Base-by-base conservation (phyloP, 176 grass and related monocot genomes). In the Lolium perenne region DNA sequence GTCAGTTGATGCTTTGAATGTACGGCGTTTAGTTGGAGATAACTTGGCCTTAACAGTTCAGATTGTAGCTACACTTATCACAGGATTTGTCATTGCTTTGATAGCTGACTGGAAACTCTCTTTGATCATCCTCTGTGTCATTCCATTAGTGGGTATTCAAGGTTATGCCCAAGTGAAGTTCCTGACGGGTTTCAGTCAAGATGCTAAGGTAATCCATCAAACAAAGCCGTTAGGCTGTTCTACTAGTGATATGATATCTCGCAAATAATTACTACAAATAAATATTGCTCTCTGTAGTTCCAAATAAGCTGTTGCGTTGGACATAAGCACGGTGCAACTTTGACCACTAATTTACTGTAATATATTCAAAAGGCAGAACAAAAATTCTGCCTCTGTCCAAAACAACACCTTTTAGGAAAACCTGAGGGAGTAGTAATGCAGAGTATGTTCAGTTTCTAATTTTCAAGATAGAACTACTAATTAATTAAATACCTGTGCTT, bases 1-100 rank as follows among this genome's bases (percentile, higher is more conserved):
- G 25, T 95, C 96, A 35, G 57, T 95, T 78, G 96, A 98, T 91
- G 93, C 94, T 81, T 47, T 93, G 50, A 95, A 91, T 62, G 88
- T 98, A 51, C 92, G 93, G 22, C 71, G 93, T 72, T 86, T 95
- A 62, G 90, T 98, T 35, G 96, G 96, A 82, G 96, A 95, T 78
- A 92, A 85, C 74, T 90, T 98, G 71, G 96, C 92, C 38, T 79
- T 98, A 79, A 13, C 61, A 20, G 79, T 89, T 73, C 91, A 98
- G 74, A 38, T 77, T 50, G 23, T 10, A 3, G 38, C 90, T 10
- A 88, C 91, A 65, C 79, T 98, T 41, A 84, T 87, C 58, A 77
- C 90, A 21, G 93, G 93, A 68, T 87, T 98, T 79, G 32, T 91
- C 57, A 83, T 98, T 8, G 86, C 96, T 29, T 66, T 95, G 55